Percentiles rank a stretch among this genome's conserved stretches.
Conservation (phyloP, 2,329 filamentous ascomycete species). For the Aureobasidium sp. region DNA sequence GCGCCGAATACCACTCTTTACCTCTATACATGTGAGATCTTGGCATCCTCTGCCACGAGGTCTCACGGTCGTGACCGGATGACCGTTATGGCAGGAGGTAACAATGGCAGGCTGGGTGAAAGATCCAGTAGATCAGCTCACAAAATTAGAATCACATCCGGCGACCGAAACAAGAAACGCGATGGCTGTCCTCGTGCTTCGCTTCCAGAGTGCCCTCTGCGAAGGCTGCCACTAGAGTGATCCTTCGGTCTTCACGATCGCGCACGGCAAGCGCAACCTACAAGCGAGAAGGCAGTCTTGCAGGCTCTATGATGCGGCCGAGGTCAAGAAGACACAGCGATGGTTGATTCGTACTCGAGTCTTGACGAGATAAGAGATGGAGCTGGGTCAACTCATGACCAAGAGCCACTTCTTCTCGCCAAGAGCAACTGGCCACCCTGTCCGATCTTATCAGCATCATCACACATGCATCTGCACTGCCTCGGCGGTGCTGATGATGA, state of each 20-base stretch:
- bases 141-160: not conserved
- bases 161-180: not conserved
- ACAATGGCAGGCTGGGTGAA: not conserved
- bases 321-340: not conserved
- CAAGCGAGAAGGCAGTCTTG: not conserved
- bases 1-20: not conserved
- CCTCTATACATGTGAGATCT: not conserved
- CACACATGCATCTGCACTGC: not conserved
- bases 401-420: not conserved
- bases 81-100: not conserved
- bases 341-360: not conserved
- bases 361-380: not conserved
- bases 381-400: not conserved
- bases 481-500: not conserved
- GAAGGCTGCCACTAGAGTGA: conserved; percentile 3
- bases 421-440: not conserved
- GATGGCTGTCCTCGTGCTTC: not conserved
- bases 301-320: not conserved
- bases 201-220: not conserved
- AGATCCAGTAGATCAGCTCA: not conserved
- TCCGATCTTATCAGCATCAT: not conserved
- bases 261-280: not conserved
- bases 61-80: not conserved
- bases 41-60: not conserved
- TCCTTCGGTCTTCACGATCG: not conserved